Conservation (phyloP, 2,329 filamentous ascomycete genomes). For the Penicillium sp. region DNA sequence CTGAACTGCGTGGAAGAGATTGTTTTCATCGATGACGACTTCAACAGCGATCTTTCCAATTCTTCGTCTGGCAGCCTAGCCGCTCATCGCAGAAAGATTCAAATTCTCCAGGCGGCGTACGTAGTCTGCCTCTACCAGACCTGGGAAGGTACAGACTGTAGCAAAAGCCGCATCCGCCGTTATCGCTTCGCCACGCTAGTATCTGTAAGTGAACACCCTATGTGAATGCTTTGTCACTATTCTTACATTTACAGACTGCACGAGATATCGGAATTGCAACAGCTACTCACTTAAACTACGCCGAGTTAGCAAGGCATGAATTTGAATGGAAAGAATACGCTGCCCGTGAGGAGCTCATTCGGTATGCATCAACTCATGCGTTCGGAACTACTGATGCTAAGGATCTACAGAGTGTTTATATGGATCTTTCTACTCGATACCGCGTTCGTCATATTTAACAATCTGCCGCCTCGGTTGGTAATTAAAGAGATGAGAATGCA, state of each 20-base stretch:
- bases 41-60: conserved; percentile 28
- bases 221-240: not conserved
- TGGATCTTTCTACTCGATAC: conserved; percentile 40
- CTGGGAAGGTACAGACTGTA: conserved; percentile 36
- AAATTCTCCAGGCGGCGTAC: conserved; percentile 38
- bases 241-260: conserved; percentile 18
- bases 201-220: conserved; percentile 25
- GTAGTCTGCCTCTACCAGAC: conserved; percentile 40
- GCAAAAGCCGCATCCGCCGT: conserved; percentile 35
- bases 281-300: conserved; percentile 27
- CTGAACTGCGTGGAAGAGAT: conserved; percentile 40
- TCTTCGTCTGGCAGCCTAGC: conserved; percentile 8
- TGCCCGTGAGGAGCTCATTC: conserved; percentile 34
- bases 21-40: conserved; percentile 37
- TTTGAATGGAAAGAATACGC: conserved; percentile 36
- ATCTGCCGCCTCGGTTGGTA: conserved; percentile 39
- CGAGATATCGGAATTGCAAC: conserved; percentile 31
- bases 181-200: conserved; percentile 35
- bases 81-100: conserved; percentile 25
- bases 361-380: conserved; percentile 8
- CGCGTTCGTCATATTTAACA: conserved; percentile 43
- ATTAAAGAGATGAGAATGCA: conserved; percentile 40
- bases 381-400: not conserved
- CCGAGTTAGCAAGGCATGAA: conserved; percentile 21
- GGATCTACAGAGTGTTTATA: conserved; percentile 19